Evolutionary conservation across 371 early-diverging fungal species (phyloP), one percentile per base, ranked within the genome.

Genomic region (Chytridiales sp.): DNA sequence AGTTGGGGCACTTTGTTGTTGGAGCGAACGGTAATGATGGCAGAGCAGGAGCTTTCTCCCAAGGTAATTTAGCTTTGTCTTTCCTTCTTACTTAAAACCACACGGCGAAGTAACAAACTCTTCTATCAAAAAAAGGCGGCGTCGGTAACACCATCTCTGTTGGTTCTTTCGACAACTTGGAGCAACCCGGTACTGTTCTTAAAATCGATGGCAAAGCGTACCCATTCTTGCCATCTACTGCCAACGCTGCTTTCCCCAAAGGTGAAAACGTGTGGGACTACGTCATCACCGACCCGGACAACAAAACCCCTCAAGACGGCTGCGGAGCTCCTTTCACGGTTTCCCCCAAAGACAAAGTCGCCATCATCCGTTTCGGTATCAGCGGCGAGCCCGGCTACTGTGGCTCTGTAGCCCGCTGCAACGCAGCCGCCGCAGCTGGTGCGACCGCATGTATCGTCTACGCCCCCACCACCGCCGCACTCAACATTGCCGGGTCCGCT

Each of bases 21-120:
- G 32, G 41, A 11, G 53, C 92, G 2, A 80, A 78, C 22, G 91
- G 92, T 5, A 92, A 92, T 72, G 80, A 83, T 43, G 91, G 90
- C 17, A 49, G 61, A 4, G 68, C 77, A 13, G 92, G 92, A 1
- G 64, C 87, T 1, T 86, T 75, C 62, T 73, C 80, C 58, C 76
- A 80, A 0, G 73, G 78, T 0, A 62, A 11, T 38, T 38, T 38
- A n/a, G n/a, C n/a, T n/a, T n/a, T n/a, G n/a, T n/a, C n/a, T n/a
- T n/a, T n/a, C n/a, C n/a, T n/a, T n/a, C n/a, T n/a, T n/a, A n/a
- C n/a, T n/a, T n/a, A n/a, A n/a, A n/a, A n/a, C n/a, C n/a, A n/a
- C n/a, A n/a, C n/a, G n/a, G n/a, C n/a, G n/a, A n/a, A n/a, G n/a
- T n/a, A n/a, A n/a, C n/a, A n/a, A n/a, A n/a, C n/a, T n/a, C n/a